Base-by-base conservation (phyloP, 495 filamentous ascomycete genomes). In the Penicillium manginii region DNA sequence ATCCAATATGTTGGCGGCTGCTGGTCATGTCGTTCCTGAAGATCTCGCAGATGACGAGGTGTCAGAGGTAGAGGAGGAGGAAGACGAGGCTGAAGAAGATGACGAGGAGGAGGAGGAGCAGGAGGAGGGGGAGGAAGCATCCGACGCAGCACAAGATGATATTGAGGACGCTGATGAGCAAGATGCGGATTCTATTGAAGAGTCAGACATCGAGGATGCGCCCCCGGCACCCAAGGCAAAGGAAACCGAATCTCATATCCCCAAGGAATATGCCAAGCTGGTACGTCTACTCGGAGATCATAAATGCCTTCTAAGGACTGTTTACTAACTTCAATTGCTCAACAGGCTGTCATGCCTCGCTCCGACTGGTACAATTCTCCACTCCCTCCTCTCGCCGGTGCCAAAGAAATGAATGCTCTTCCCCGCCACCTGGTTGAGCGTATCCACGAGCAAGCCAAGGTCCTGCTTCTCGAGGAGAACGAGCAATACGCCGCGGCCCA, bases 291-390 rank as follows among this genome's bases (percentile, higher is more conserved):
- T 29, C 26, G 26, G 6, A 29, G 9, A 7, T 17, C 15, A 2
- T 23, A 21, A 15, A 1, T 35, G 18, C 26, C 9, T 26, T 31
- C 33, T 9, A 26, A 1, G 1, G 7, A 17, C 17, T 17, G 7
- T 29, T 47, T 61, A 37, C 69, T 78, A 57, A 77, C 33, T n/a
- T 29, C 32, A 26, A 7, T 14, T 1, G 31, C 45, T 17, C 1
- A 23, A 19, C 59, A 93, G 91, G 76, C 86, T 12, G 87, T 96
- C 62, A 77, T 84, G 57, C 89, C 91, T 35, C 83, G 89, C 55
- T 85, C 91, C 47, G 93, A 97, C 66, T 98, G 93, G 93, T 89
- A 96, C 70, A 81, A 84, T 46, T 78, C 81, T 37, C 70, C 79
- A 55, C 81, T 93, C 35, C 86, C 88, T 42, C 63, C 73, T 8